Evolutionary conservation across 495 filamentous ascomycete species (phyloP), one percentile per base, ranked within the genome.

Genomic region (Tuber umbilicatum): DNA sequence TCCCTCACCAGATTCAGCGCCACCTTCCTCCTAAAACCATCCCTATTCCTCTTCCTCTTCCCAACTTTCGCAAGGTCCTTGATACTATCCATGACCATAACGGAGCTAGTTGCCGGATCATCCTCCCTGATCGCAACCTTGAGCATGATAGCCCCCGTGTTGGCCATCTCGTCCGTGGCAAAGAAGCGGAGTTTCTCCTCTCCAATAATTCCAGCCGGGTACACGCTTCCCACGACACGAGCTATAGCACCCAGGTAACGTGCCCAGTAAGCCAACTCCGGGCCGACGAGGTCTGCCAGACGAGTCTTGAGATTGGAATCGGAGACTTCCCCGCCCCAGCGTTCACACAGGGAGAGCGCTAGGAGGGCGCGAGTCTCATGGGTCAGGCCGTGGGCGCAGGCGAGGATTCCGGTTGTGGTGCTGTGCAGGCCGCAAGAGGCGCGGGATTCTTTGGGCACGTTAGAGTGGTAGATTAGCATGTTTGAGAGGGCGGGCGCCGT

Each of bases 341-440:
- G 87, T 68, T 90, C 91, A 72, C 90, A 93, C 19, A 94, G 87
- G 2, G 91, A 87, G 2, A 97, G 83, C 0, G 90, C 91, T 2
- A 97, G 83, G 2, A 93, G 84, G 0, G 90, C 89, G 4, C 94
- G 88, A 45, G 90, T 86, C 21, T 88, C 76, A 75, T 97, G 94
- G 1, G 87, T 89, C 16, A 97, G 84, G 0, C 93, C 92, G 70
- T 94, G 91, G 1, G 87, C 85, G 1, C 84, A 85, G 23, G 91
- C 87, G 0, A 94, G 84, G 16, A 90, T 82, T 0, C 91, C 90
- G 0, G 88, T 89, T 12, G 91, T 89, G 0, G 94, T 92, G 64
- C 88, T 86, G 71, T 93, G 90, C 9, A 97, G 83, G 2, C 91
- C 91, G 47, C 90, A 89, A 50, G 89, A 86, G 0, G 93, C 89